These are phyloP conservation scores for Fusarium torulosum DNA, from an alignment of 2,329 filamentous ascomycete genomes.

Conservation along the genomic window DNA sequence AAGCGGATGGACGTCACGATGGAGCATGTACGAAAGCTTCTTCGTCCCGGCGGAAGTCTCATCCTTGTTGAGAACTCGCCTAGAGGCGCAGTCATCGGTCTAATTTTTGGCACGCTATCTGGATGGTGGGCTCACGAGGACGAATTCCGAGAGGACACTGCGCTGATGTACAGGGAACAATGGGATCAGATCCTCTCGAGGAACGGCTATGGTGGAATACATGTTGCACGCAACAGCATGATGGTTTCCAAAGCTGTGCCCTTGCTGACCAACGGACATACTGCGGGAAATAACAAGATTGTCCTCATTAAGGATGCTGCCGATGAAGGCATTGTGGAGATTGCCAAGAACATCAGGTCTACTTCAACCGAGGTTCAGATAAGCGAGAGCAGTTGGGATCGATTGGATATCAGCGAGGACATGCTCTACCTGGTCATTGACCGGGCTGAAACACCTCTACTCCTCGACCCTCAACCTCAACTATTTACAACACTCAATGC, in stretches of 20 bases:
- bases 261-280: neutral
- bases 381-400: neutral
- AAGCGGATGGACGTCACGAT: constrained; percentile 10
- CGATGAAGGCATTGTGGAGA: neutral
- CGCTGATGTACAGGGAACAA: constrained; percentile 9
- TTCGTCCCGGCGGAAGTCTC: neutral
- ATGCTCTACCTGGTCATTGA: constrained; percentile 2
- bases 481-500: constrained; percentile 6
- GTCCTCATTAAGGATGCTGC: neutral
- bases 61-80: constrained; percentile 15
- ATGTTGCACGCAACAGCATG: constrained; percentile 18
- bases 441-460: neutral
- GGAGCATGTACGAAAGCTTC: constrained; percentile 9
- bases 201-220: constrained; percentile 5
- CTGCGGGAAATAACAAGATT: neutral
- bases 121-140: constrained; percentile 21
- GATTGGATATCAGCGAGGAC: neutral
- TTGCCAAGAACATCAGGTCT: neutral
- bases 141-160: constrained; percentile 13
- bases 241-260: constrained; percentile 16
- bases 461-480: constrained; percentile 7
- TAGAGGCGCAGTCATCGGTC: constrained; percentile 6
- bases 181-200: constrained; percentile 7
- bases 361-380: neutral
- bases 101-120: constrained; percentile 10